Base-by-base conservation (phyloP, 2,329 filamentous ascomycete species). In the Colletotrichum echinochloae region DNA sequence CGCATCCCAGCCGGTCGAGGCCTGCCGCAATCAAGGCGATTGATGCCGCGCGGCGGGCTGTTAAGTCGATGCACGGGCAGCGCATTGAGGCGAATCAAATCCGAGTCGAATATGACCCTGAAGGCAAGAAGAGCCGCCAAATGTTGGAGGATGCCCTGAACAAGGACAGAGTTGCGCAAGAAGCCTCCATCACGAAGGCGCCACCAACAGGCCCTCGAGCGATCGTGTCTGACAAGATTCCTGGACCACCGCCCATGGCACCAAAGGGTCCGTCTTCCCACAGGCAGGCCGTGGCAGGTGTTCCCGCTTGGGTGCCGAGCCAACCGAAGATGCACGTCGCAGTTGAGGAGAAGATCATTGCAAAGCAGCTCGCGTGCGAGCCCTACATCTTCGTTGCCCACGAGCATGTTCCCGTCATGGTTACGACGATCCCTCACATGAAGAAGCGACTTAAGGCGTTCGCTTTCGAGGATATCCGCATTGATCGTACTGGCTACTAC, bases 351-450 rank as follows among this genome's bases (percentile, higher is more conserved):
- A 88, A 89, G 60, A 89, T 88, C 3, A 86, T 97, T 52, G 83
- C 92, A 28, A 83, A 87, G 41, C 90, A 91, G 73, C 89, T 98
- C 61, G 90, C 91, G 77, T 88, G 90, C 61, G 91, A 93, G 70
- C 96, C 96, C 0, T 98, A 97, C 78, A 91, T 98, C 46, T 98
- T 97, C 78, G 92, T 99, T 67, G 87, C 94, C n/a, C 89, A 93
- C 74, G 89, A 91, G 70, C 94, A 92, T 74, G 95, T 99, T 1
- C 96, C 96, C 1, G 92, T 97, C 16, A 89, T 98, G 77, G 87
- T 88, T 39, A 92, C 94, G 30, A 98, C 95, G 1, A 89, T 98
- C 66, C 90, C 92, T 5, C 96, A 99, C 82, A 88, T 99, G 83
- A 94, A 94, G 82, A 97, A 95, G 80, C 89, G 95, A 60, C 85